These are phyloP conservation scores for Apiospora marii DNA, from an alignment of 2,329 filamentous ascomycete genomes.

Conservation along the genomic window DNA sequence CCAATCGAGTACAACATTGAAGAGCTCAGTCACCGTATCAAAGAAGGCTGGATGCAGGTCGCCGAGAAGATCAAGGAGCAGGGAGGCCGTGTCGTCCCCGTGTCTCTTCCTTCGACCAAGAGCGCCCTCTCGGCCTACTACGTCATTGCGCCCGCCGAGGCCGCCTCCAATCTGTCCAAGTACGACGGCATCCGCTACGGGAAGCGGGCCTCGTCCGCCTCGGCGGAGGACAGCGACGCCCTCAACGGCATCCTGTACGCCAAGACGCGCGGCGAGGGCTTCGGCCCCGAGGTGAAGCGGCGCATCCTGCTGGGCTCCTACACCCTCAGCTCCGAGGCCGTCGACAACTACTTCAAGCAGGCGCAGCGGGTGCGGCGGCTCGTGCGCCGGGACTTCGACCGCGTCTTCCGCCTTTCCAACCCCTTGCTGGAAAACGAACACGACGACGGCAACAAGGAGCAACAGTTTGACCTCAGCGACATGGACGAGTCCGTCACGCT, in stretches of 20 bases:
- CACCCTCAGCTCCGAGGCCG: conserved; percentile 86
- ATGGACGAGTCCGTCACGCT: conserved; percentile 60
- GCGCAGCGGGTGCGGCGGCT: conserved; percentile 87
- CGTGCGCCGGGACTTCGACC: conserved; percentile 87
- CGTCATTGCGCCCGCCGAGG: conserved; percentile 92
- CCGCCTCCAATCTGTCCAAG: conserved; percentile 93
- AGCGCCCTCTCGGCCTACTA: conserved; percentile 94
- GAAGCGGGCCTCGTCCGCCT: conserved; percentile 53
- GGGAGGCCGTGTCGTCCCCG: conserved; percentile 77
- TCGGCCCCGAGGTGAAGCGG: conserved; percentile 85
- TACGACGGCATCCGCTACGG: conserved; percentile 98
- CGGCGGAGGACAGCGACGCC: conserved; percentile 53
- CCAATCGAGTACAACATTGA: conserved; percentile 86
- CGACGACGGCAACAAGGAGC: conserved; percentile 39
- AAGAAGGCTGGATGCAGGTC: conserved; percentile 71
- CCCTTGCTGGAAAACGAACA: conserved; percentile 57
- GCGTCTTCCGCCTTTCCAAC: conserved; percentile 74
- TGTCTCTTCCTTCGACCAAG: conserved; percentile 84
- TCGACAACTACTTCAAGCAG: conserved; percentile 96
- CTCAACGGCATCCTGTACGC: conserved; percentile 76
- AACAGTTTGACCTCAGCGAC: conserved; percentile 66
- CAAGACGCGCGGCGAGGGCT: conserved; percentile 73
- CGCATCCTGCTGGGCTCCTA: conserved; percentile 91
- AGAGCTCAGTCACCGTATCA: conserved; percentile 77
- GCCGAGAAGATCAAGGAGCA: conserved; percentile 65